Evolutionary conservation across 148 eudicot species (phyloP).

Genomic region (Silene conica): DNA sequence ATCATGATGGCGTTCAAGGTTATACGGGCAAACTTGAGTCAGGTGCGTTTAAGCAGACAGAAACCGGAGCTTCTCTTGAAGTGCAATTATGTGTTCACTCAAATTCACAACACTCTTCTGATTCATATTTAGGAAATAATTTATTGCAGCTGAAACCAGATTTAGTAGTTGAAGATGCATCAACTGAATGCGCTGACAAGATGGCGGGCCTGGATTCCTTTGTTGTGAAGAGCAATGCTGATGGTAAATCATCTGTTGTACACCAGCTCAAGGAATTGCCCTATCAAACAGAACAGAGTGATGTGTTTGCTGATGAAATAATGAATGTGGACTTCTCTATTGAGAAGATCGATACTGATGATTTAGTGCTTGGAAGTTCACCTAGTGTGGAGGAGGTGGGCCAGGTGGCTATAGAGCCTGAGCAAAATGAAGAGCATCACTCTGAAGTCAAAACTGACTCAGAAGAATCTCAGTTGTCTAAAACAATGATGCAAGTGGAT

Average conservation of each 20-base stretch:
- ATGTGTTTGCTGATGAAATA: conserved; percentile 19
- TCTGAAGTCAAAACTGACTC: conserved; percentile 6
- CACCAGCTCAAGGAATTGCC: conserved; percentile 21
- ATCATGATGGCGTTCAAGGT: conserved; percentile 12
- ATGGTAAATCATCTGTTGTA: conserved; percentile 17
- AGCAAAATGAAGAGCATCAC: conserved; percentile 22
- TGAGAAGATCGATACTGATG: conserved; percentile 20
- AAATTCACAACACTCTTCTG: conserved; percentile 7
- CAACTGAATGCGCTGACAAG: conserved; percentile 15
- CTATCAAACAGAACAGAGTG: conserved; percentile 26
- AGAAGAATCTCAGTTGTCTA: neutral
- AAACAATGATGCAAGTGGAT: conserved; percentile 10
- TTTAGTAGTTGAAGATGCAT: conserved; percentile 15
- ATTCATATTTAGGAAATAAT: conserved; percentile 19
- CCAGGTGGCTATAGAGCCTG: conserved; percentile 26
- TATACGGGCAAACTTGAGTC: conserved; percentile 9
- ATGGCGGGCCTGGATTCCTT: conserved; percentile 21
- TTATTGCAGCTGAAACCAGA: conserved; percentile 30
- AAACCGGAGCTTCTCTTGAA: conserved; percentile 18
- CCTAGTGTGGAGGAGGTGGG: conserved; percentile 16
- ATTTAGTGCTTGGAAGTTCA: conserved; percentile 16
- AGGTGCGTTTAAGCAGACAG: conserved; percentile 21
- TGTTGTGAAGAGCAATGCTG: conserved; percentile 22
- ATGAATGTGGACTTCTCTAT: conserved; percentile 24
- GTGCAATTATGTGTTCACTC: conserved; percentile 19